These are phyloP conservation scores for Tetradesmus lagerheimii DNA, from an alignment of 139 green algal genomes.

Conservation along the genomic window DNA sequence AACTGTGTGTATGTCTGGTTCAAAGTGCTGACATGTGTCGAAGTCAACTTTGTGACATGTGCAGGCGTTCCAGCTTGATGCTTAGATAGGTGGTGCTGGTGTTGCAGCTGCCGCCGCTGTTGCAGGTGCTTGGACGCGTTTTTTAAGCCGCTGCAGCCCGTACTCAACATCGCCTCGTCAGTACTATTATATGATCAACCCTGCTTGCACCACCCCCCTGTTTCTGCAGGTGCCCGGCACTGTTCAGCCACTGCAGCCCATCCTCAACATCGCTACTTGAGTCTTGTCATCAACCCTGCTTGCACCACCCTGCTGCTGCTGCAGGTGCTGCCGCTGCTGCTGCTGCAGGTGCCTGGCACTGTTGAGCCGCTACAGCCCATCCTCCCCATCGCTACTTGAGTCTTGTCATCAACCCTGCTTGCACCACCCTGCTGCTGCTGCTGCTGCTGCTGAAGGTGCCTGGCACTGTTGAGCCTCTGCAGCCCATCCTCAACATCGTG, in stretches of 20 bases:
- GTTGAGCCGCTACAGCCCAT: slow-evolving; percentile 82
- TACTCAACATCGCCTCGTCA: too few relatives aligned
- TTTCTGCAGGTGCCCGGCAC: slow-evolving; percentile 66
- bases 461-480: slow-evolving; percentile 85
- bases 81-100: too few relatives aligned
- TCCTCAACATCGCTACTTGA: too few relatives aligned
- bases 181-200: too few relatives aligned
- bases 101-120: not conserved
- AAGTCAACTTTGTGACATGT: too few relatives aligned
- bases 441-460: slow-evolving; percentile 66
- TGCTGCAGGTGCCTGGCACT: slow-evolving; percentile 81
- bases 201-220: not conserved
- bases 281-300: too few relatives aligned
- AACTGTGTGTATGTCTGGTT: too few relatives aligned
- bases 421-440: slow-evolving; percentile 75
- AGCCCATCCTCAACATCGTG: slow-evolving; percentile 97
- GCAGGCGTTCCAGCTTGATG: too few relatives aligned
- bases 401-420: not conserved
- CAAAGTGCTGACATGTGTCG: too few relatives aligned
- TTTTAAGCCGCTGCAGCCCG: too few relatives aligned
- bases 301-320: too few relatives aligned
- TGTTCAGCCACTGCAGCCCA: slow-evolving; percentile 87
- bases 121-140: slow-evolving; percentile 6
- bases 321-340: slow-evolving; percentile 90
- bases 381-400: too few relatives aligned